Evolutionary conservation across 139 green algal genomes (phyloP).

Genomic region (Dunaliella sp.): DNA sequence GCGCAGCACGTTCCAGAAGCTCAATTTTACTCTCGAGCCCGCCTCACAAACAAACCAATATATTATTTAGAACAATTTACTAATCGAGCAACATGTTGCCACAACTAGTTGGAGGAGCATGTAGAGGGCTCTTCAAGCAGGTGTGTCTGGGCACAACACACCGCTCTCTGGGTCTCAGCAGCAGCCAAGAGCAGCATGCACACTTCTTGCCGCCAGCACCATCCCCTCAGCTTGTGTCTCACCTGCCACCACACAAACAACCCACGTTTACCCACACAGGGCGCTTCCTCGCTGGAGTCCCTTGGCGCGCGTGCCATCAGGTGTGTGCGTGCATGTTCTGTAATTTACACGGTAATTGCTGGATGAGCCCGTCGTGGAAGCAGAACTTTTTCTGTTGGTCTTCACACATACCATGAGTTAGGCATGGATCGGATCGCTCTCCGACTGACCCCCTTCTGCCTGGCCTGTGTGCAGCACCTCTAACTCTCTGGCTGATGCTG

Average conservation of each 20-base stretch:
- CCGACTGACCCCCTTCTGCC: neutral
- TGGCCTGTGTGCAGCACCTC: slow-evolving; percentile 40
- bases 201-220: no score
- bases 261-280: neutral
- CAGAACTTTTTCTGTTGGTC: neutral
- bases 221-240: neutral
- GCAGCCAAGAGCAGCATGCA: no score
- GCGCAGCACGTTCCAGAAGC: no score
- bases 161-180: no score
- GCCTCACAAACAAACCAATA: no score
- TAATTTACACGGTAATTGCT: neutral
- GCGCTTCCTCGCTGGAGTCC: neutral
- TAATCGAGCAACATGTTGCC: no score
- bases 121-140: no score
- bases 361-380: neutral
- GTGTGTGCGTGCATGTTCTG: neutral
- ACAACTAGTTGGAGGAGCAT: no score
- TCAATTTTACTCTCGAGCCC: no score
- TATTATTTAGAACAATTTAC: no score
- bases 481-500: slow-evolving; percentile 62
- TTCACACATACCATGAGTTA: no score
- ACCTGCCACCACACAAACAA: neutral
- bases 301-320: slow-evolving; percentile 6
- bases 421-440: neutral
- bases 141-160: no score